phyloP scores from a whole-genome alignment of 768 basidiomycete genomes.

The Mycena olivaceomarginata region DNA sequence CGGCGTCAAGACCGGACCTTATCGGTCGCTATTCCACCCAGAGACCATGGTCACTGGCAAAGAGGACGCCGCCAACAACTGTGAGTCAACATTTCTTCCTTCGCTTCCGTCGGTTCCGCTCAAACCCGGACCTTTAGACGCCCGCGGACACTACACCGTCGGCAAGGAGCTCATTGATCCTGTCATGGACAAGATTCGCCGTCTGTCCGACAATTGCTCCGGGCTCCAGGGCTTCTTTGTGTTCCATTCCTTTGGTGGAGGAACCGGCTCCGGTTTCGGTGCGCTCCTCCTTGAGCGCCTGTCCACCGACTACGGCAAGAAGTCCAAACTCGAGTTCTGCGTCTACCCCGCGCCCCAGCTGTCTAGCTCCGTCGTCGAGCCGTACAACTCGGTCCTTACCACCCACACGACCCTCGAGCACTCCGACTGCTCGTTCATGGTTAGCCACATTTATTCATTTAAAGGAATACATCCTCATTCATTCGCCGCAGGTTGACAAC shows the following conservation, averaged over 20 bases:
- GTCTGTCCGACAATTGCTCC: slow-evolving; percentile 96
- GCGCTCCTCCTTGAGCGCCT: slow-evolving; percentile 96
- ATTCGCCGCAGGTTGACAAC: slow-evolving; percentile 78
- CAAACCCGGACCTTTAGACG: slow-evolving; percentile 75
- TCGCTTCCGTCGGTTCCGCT: slow-evolving; percentile 12
- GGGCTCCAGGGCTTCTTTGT: slow-evolving; percentile 99
- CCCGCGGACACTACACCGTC: slow-evolving; percentile 98
- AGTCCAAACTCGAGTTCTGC: slow-evolving; percentile 98
- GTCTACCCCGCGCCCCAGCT: slow-evolving; percentile 96
- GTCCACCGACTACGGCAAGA: slow-evolving; percentile 98
- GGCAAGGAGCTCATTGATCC: slow-evolving; percentile 98
- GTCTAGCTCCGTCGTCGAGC: slow-evolving; percentile 97
- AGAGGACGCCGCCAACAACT: slow-evolving; percentile 99
- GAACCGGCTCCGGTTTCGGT: slow-evolving; percentile 98
- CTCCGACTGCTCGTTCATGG: slow-evolving; percentile 99
- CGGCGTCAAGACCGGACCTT: slow-evolving; percentile 96
- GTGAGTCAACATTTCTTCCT: slow-evolving; percentile 63
- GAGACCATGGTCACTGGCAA: slow-evolving; percentile 99
- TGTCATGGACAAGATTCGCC: slow-evolving; percentile 96
- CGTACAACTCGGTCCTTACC: slow-evolving; percentile 97
- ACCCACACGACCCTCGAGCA: slow-evolving; percentile 99
- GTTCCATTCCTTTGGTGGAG: slow-evolving; percentile 99
- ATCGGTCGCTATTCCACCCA: slow-evolving; percentile 98
- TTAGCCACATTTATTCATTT: slow-evolving; percentile 27
- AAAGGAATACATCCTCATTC: background rate